A percentile compares a stretch with the other conserved stretches of the same genome.
These are phyloP conservation scores for Cicer bijugum DNA, from an alignment of 306 rosid genomes.

Conservation along the genomic window DNA sequence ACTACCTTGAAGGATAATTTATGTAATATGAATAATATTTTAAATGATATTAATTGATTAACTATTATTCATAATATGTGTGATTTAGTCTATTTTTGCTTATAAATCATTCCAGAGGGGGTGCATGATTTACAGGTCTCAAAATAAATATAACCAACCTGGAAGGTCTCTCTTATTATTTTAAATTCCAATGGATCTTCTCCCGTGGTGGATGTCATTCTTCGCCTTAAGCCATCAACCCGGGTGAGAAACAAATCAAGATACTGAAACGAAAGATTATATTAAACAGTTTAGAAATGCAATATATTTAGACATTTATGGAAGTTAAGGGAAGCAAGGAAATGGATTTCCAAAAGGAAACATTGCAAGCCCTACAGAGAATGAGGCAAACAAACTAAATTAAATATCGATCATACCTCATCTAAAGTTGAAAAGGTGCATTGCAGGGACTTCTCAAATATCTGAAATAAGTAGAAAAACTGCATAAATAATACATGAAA, in stretches of 20 bases:
- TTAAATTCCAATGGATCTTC: slow-evolving; percentile 61
- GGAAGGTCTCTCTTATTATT: slow-evolving; percentile 72
- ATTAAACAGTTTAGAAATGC: slow-evolving; percentile 34
- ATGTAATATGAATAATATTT: no score
- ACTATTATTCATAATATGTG: no score
- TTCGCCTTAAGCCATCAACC: slow-evolving; percentile 89
- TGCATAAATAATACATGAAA: slow-evolving; percentile 30
- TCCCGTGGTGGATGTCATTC: slow-evolving; percentile 55
- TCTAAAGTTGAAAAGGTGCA: slow-evolving; percentile 73
- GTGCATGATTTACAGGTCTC: neutral
- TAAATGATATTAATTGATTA: no score
- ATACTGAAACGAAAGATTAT: slow-evolving; percentile 59
- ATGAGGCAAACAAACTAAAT: slow-evolving; percentile 3
- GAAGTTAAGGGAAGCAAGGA: slow-evolving; percentile 5
- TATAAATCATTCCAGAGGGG: no score
- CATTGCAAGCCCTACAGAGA: slow-evolving; percentile 18
- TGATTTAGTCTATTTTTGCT: no score
- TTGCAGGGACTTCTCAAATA: slow-evolving; percentile 72
- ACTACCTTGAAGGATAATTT: no score
- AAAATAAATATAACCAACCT: slow-evolving; percentile 62
- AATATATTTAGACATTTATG: slow-evolving; percentile 10
- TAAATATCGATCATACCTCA: slow-evolving; percentile 60
- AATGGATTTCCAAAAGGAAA: slow-evolving; percentile 1
- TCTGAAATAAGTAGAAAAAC: slow-evolving; percentile 57
- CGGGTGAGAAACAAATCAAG: slow-evolving; percentile 88